Base-by-base conservation (phyloP, 1,139 yeast species). In the Magnusiomyces ingens region DNA sequence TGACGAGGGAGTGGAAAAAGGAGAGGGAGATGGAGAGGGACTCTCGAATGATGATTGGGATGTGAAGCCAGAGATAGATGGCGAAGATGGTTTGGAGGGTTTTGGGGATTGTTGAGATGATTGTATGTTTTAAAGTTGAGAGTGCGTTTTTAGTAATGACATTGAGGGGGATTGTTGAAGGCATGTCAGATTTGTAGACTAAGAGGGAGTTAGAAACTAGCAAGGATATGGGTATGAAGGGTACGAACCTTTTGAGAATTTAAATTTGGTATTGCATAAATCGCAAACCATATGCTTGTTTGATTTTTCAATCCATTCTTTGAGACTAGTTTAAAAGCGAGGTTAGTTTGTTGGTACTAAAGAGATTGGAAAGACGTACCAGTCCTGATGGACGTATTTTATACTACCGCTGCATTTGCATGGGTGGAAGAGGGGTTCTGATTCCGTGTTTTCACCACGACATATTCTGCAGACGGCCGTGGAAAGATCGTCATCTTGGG, bases 371-470 rank as follows among this genome's bases (percentile, higher is more conserved):
- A 8, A 1, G 13, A 57, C 69, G 47, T 63, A 68, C 71, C 99
- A 93, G 50, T 85, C 94, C 67, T 93, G 95, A 69, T 93, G 99
- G 54, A 93, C 88, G 64, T 83, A 90, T 67, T 86, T 86, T 65
- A 93, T 94, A 32, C 96, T 85, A 1, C 99, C 99, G 56, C 90
- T 78, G 69, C 99, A 93, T 64, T 81, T 84, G 70, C 99, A 93
- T 1, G 99, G 99, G 69, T 88, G 93, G 59, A 80, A 85, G 51
- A 93, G 73, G 2, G 97, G 97, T 59, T 88, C 93, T 1, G 78
- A 80, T 0, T 71, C 72, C 0, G 94, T 80, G n/a, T 81, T 93
- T 63, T 89, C 98, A 49, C 95, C 93, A 55, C 96, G 84, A 68
- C 99, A 93, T 53, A 93, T 91, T 58, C 99, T 84, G 69, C 99